Conservation (phyloP, 2,329 filamentous ascomycete genomes). For the Stylonectria norvegica region DNA sequence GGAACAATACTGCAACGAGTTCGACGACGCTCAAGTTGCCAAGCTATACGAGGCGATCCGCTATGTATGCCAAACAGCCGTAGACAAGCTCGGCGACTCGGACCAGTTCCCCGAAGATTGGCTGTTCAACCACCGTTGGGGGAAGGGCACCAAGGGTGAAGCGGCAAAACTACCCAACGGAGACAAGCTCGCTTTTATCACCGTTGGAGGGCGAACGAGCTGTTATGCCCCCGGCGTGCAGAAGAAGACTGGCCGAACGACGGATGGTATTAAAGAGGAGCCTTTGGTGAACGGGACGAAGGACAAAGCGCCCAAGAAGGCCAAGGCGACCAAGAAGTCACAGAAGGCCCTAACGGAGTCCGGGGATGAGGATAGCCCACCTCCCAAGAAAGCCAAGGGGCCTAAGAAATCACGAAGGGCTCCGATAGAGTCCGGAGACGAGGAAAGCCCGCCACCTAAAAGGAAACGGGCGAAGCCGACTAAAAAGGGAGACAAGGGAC, state of each 20-base stretch:
- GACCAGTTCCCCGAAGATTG: conserved; percentile 81
- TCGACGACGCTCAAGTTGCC: conserved; percentile 67
- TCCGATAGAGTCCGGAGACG: conserved; percentile 19
- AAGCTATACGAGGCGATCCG: conserved; percentile 69
- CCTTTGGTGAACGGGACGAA: conserved; percentile 31
- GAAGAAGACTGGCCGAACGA: conserved; percentile 63
- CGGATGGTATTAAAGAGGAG: conserved; percentile 43
- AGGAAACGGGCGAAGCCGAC: conserved; percentile 15
- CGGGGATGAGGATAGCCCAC: conserved; percentile 22
- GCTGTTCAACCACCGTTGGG: conserved; percentile 87
- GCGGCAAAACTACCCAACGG: conserved; percentile 72
- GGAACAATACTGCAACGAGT: conserved; percentile 86
- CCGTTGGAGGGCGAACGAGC: conserved; percentile 86
- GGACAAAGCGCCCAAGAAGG: conserved; percentile 2
- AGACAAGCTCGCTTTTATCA: conserved; percentile 79
- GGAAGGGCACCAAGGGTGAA: conserved; percentile 76
- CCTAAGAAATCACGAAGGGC: conserved; percentile 26
- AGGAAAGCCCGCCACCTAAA: conserved; percentile 17
- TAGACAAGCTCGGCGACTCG: conserved; percentile 76
- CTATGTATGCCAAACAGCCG: conserved; percentile 75
- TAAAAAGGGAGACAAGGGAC: conserved; percentile 26
- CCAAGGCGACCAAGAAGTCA: conserved; percentile 24
- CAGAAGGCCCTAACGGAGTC: conserved; percentile 21
- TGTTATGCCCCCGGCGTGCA: conserved; percentile 83
- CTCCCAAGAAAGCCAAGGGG: conserved; percentile 16